Evolutionary conservation across 2,329 filamentous ascomycete species (phyloP).

Genomic region (Didymella pomorum): DNA sequence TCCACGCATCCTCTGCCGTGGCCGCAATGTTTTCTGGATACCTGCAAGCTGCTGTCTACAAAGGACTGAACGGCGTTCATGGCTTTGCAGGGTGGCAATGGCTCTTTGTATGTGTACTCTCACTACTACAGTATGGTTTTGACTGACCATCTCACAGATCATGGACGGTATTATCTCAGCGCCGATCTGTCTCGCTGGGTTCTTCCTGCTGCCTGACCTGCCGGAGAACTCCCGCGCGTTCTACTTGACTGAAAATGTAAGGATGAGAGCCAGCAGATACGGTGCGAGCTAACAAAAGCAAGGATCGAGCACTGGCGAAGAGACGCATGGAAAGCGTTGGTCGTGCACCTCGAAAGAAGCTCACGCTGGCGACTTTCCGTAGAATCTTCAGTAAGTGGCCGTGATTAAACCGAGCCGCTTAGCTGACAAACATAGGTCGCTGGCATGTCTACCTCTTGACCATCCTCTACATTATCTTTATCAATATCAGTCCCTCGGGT

Average conservation of each 20-base stretch:
- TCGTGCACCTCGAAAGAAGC: conserved; percentile 26
- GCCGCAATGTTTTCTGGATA: conserved; percentile 38
- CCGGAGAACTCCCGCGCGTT: conserved; percentile 28
- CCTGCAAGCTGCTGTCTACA: conserved; percentile 32
- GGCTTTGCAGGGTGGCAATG: conserved; percentile 35
- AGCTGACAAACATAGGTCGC: conserved; percentile 14
- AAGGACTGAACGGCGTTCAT: conserved; percentile 28
- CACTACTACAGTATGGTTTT: too few relatives aligned
- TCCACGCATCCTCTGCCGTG: conserved; percentile 30
- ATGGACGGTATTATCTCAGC: conserved; percentile 31
- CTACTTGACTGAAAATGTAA: conserved; percentile 24
- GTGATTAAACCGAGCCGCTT: too few relatives aligned
- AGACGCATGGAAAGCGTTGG: conserved; percentile 28
- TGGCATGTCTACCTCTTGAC: conserved; percentile 34
- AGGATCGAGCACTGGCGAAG: conserved; percentile 26
- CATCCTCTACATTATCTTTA: conserved; percentile 29
- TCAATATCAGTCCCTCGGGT: conserved; percentile 26
- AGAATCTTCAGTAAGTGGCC: conserved; percentile 24
- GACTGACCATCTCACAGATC: conserved; percentile 15
- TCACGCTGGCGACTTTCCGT: conserved; percentile 25
- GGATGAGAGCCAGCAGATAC: neutral
- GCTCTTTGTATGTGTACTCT: conserved; percentile 27
- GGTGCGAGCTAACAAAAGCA: neutral
- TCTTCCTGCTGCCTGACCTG: conserved; percentile 29
- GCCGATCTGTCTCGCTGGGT: conserved; percentile 26